Evolutionary conservation across 2,329 filamentous ascomycete genomes (phyloP).

Genomic region (Paecilomyces niveus): DNA sequence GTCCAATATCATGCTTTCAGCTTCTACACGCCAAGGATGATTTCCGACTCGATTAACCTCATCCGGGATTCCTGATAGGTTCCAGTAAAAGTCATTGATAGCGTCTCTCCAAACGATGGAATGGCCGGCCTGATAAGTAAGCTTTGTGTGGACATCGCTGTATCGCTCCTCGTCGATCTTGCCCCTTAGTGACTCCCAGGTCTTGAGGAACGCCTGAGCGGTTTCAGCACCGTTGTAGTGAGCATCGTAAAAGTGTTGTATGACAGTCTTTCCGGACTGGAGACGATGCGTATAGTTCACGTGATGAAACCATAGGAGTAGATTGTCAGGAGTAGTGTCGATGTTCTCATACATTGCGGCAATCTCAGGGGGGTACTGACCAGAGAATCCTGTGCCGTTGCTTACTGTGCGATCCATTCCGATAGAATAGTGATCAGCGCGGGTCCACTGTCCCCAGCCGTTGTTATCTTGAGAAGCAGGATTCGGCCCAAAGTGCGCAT

Average conservation of each 20-base stretch:
- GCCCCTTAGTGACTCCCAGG: constrained; percentile 50
- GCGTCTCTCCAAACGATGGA: constrained; percentile 64
- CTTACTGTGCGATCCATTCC: constrained; percentile 65
- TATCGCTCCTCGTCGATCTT: constrained; percentile 56
- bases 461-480: constrained; percentile 61
- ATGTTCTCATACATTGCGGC: constrained; percentile 52
- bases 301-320: constrained; percentile 69
- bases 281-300: constrained; percentile 59
- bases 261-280: constrained; percentile 59
- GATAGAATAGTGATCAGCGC: constrained; percentile 52
- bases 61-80: constrained; percentile 55
- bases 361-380: constrained; percentile 59
- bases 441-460: constrained; percentile 66
- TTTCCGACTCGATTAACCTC: constrained; percentile 48
- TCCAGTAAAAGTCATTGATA: constrained; percentile 58
- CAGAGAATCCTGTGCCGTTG: constrained; percentile 60
- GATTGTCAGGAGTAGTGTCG: constrained; percentile 58
- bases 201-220: constrained; percentile 49
- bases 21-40: constrained; percentile 62
- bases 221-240: constrained; percentile 55
- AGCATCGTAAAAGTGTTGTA: constrained; percentile 60
- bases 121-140: constrained; percentile 62
- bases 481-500: constrained; percentile 61
- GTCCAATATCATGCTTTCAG: constrained; percentile 55
- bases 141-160: constrained; percentile 51